Conservation (phyloP, 208 protist genomes). For the Herpetomonas tarakana region DNA sequence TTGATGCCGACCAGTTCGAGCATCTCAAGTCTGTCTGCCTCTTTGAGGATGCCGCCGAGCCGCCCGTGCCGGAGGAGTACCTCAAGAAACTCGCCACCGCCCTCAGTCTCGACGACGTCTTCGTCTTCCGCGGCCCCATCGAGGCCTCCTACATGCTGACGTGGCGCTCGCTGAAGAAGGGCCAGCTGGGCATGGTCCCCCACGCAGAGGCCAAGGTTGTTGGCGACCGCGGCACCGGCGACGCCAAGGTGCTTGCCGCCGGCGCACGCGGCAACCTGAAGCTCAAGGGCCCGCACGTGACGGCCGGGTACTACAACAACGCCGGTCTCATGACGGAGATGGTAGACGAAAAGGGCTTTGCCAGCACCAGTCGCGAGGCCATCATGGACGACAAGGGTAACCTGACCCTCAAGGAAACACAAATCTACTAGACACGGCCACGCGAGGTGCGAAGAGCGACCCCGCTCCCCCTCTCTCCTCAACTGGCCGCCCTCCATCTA, state of each 20-base stretch:
- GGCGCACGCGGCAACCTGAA: constrained; percentile 85
- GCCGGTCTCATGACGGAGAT: constrained; percentile 86
- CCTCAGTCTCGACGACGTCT: constrained; percentile 83
- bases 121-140: constrained; percentile 85
- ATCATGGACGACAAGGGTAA: constrained; percentile 67
- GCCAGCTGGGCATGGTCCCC: constrained; percentile 70
- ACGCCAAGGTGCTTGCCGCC: constrained; percentile 82
- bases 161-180: constrained; percentile 69
- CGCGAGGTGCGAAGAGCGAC: no score
- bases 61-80: constrained; percentile 62
- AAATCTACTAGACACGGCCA: constrained; percentile 58
- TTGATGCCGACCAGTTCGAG: constrained; percentile 84
- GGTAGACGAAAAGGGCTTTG: constrained; percentile 86
- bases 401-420: constrained; percentile 49
- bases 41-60: constrained; percentile 74
- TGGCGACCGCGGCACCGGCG: constrained; percentile 82
- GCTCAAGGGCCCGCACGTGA: constrained; percentile 85
- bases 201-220: constrained; percentile 87
- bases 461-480: no score
- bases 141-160: constrained; percentile 81
- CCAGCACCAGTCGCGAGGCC: constrained; percentile 83
- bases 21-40: constrained; percentile 80
- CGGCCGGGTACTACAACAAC: constrained; percentile 89
- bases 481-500: no score
- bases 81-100: constrained; percentile 69